Percentiles rank a stretch among this genome's conserved stretches.
Conservation (phyloP, 495 filamentous ascomycete genomes). For the Cercophora scortea region DNA sequence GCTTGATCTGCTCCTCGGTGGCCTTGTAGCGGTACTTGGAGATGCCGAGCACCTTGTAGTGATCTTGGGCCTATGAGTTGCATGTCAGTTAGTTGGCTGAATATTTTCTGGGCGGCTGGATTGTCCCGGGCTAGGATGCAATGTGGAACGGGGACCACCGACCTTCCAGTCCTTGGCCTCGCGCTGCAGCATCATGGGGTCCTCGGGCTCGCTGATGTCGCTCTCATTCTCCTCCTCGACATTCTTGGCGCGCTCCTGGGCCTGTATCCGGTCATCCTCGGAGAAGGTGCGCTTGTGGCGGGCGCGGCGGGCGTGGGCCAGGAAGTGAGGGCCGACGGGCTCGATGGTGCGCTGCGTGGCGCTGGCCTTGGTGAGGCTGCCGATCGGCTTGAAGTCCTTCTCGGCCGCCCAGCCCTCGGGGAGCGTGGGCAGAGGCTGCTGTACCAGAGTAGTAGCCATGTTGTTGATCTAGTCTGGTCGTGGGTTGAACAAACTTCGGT, state of each 20-base stretch:
- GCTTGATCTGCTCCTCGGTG: slow-evolving; percentile 96
- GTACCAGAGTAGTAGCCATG: slow-evolving; percentile 32
- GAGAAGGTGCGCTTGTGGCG: slow-evolving; percentile 97
- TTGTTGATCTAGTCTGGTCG: not conserved
- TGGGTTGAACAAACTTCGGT: not conserved
- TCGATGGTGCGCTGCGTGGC: slow-evolving; percentile 79
- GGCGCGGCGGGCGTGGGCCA: slow-evolving; percentile 91
- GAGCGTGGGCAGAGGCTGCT: slow-evolving; percentile 63
- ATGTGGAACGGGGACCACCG: slow-evolving; percentile 10
- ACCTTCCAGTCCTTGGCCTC: slow-evolving; percentile 99
- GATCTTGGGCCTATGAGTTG: slow-evolving; percentile 69
- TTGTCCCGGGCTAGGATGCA: not conserved
- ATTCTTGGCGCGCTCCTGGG: slow-evolving; percentile 88
- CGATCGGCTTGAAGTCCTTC: slow-evolving; percentile 82
- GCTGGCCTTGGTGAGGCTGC: slow-evolving; percentile 50
- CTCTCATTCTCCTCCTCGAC: slow-evolving; percentile 84
- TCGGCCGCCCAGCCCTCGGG: slow-evolving; percentile 79
- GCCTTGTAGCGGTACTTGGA: slow-evolving; percentile 85
- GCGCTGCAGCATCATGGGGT: slow-evolving; percentile 78
- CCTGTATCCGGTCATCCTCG: slow-evolving; percentile 95
- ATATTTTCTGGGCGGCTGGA: too few species aligned
- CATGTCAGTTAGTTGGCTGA: slow-evolving; percentile 17
- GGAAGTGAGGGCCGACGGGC: slow-evolving; percentile 94
- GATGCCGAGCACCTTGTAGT: slow-evolving; percentile 93
- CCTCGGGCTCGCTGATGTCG: slow-evolving; percentile 88